phyloP scores from a whole-genome alignment of 169 alveolate species.

The Plasmodium berghei region DNA sequence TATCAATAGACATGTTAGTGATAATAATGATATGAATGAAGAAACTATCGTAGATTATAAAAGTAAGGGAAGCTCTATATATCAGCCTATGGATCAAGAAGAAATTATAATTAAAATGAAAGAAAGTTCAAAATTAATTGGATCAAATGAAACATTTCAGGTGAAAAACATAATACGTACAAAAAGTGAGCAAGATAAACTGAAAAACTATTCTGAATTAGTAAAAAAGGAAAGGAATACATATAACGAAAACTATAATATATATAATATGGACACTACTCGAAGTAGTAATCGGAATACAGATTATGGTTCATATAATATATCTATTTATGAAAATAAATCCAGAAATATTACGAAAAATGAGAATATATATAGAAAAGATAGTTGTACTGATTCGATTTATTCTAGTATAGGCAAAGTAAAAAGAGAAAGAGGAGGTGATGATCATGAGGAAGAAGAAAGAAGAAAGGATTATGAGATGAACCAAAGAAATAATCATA shows the following conservation, averaged over 20 bases:
- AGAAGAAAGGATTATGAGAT: background rate
- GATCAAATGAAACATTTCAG: constrained; percentile 19
- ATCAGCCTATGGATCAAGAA: background rate
- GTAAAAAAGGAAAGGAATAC: constrained; percentile 2
- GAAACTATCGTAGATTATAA: background rate
- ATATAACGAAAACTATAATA: background rate
- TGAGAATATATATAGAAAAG: constrained; percentile 1
- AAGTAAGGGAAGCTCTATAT: too few species aligned
- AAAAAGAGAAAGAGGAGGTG: background rate
- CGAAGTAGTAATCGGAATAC: background rate
- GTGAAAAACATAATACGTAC: background rate
- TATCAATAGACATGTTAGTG: background rate
- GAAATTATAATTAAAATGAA: constrained; percentile 9
- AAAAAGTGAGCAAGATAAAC: constrained; percentile 6
- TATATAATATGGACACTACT: background rate
- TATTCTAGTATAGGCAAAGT: background rate
- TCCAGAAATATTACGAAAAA: background rate
- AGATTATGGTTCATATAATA: background rate
- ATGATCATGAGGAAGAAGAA: constrained; percentile 8
- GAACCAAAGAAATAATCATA: background rate
- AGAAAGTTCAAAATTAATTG: constrained; percentile 31
- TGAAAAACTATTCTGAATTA: background rate
- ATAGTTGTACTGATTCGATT: background rate
- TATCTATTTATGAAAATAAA: background rate
- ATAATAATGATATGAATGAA: background rate